phyloP scores from a whole-genome alignment of 1,139 yeast genomes.

The Suhomyces panamericanus region DNA sequence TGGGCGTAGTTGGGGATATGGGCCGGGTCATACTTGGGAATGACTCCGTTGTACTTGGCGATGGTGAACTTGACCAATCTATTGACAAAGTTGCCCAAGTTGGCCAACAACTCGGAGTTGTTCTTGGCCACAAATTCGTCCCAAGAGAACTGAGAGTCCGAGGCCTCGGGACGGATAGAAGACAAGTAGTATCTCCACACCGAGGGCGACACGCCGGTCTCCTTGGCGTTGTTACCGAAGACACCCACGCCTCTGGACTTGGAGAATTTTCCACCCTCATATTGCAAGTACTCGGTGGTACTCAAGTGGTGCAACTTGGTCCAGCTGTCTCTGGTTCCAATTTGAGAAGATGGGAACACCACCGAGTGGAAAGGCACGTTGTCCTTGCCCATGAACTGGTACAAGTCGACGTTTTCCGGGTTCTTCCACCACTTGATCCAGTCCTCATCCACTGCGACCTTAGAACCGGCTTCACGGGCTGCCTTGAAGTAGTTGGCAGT shows the following conservation, averaged over 20 bases:
- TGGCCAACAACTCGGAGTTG: constrained; percentile 89
- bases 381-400: constrained; percentile 99
- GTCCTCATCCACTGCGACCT: constrained; percentile 36
- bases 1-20: constrained; percentile 51
- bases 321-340: constrained; percentile 90
- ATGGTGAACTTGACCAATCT: constrained; percentile 86
- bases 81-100: constrained; percentile 94
- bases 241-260: constrained; percentile 97
- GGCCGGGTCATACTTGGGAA: constrained; percentile 59
- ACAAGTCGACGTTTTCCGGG: constrained; percentile 78
- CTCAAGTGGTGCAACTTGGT: constrained; percentile 86
- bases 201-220: constrained; percentile 84
- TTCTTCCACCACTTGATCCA: constrained; percentile 87
- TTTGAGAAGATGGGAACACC: constrained; percentile 88
- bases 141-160: constrained; percentile 98
- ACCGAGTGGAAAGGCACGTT: constrained; percentile 98
- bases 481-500: constrained; percentile 86
- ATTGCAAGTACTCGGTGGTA: constrained; percentile 95
- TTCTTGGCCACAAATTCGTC: constrained; percentile 90
- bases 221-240: constrained; percentile 96
- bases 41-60: constrained; percentile 89
- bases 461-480: constrained; percentile 12
- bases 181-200: constrained; percentile 98
- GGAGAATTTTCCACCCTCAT: constrained; percentile 97
- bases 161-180: constrained; percentile 88